Evolutionary conservation across 2,329 filamentous ascomycete species (phyloP).

Genomic region (Alternaria angustiovoidea): DNA sequence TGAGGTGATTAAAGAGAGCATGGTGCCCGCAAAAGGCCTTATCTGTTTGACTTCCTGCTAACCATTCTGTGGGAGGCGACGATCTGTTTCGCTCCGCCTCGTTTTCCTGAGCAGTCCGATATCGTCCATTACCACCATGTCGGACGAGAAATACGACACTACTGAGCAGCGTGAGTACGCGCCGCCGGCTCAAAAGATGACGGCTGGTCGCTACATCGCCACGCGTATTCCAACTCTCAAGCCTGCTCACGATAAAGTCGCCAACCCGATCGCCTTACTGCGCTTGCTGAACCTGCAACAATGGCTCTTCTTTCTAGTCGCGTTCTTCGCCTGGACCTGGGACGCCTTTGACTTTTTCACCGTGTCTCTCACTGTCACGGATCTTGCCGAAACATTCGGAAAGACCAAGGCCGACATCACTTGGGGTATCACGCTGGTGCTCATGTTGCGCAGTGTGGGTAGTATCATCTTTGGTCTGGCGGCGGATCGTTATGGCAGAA

Average conservation of each 20-base stretch:
- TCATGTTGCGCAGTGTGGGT: conserved; percentile 69
- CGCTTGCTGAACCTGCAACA: conserved; percentile 62
- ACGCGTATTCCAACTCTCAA: conserved; percentile 64
- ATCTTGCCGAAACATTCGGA: conserved; percentile 63
- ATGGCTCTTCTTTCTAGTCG: conserved; percentile 65
- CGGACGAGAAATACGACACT: conserved; percentile 27
- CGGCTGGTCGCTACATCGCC: conserved; percentile 58
- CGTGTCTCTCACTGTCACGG: conserved; percentile 63
- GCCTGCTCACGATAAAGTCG: conserved; percentile 63
- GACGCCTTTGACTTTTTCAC: conserved; percentile 69
- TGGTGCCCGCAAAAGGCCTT: neutral
- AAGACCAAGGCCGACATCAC: conserved; percentile 66
- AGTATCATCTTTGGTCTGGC: conserved; percentile 65
- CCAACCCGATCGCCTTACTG: conserved; percentile 63
- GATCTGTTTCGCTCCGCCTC: neutral
- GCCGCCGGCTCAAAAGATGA: conserved; percentile 24
- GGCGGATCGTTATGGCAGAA: conserved; percentile 63
- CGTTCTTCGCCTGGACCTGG: conserved; percentile 59
- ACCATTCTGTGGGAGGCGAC: neutral
- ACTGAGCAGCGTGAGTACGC: conserved; percentile 27
- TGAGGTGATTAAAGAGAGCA: conserved; percentile 7
- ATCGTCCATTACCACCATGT: conserved; percentile 21
- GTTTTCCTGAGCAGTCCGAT: neutral
- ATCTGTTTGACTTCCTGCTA: neutral
- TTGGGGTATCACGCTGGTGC: conserved; percentile 59